Conservation (phyloP, 352 stramenopile genomes). For the Pythium coloratum region DNA sequence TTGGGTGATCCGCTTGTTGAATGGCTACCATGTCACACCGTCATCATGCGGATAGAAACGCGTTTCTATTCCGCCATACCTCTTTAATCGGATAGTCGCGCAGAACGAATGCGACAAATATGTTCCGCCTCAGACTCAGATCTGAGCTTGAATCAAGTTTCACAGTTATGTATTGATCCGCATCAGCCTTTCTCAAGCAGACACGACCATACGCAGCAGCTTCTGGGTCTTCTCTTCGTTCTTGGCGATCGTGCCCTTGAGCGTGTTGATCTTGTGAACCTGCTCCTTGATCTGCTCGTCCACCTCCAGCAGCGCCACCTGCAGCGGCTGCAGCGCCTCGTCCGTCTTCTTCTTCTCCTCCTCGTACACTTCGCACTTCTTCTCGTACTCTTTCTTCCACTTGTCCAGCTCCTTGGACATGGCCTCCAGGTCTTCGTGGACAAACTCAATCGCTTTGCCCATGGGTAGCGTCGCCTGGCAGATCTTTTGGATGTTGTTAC, state of each 20-base stretch:
- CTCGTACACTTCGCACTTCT: conserved; percentile 75
- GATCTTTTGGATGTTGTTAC: conserved; percentile 87
- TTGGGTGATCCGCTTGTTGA: background rate
- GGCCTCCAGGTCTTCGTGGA: conserved; percentile 92
- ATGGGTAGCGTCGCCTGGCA: conserved; percentile 91
- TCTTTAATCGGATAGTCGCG: background rate
- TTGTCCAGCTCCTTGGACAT: conserved; percentile 93
- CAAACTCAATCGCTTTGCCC: conserved; percentile 92
- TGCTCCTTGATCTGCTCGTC: conserved; percentile 92
- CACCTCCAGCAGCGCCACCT: conserved; percentile 83
- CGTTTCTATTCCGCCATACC: background rate
- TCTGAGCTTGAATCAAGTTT: background rate
- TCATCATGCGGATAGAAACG: background rate
- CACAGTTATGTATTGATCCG: background rate
- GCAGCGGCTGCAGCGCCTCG: conserved; percentile 80
- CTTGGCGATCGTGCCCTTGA: conserved; percentile 91
- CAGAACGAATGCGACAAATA: background rate
- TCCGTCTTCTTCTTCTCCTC: conserved; percentile 86
- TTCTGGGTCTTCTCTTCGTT: conserved; percentile 92
- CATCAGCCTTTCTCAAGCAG: conserved; percentile 27
- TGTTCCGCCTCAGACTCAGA: background rate
- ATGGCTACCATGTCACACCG: conserved; percentile 4
- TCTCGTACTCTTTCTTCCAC: conserved; percentile 86
- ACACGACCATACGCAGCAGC: conserved; percentile 88
- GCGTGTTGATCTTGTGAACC: conserved; percentile 88